Evolutionary conservation across 805 yeast genomes (phyloP), one percentile per base, ranked within the genome.

Genomic region (Brettanomyces sp.): DNA sequence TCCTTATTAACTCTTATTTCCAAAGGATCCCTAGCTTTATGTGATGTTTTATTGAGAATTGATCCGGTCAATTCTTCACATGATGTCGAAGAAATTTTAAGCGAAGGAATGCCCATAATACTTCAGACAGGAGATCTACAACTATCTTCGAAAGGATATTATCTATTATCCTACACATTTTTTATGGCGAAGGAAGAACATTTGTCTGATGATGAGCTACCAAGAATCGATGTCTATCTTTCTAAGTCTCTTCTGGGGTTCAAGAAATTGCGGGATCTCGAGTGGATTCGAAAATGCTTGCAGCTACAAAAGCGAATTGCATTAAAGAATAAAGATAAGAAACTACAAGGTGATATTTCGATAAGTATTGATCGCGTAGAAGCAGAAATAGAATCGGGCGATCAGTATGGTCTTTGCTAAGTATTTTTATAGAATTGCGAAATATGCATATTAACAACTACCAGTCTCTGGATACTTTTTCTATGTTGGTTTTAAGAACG

Each of bases 11-110:
- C 73, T 0, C 56, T 74, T 7, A 58, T 70, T 1, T 66, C 73
- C 1, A 79, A 77, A 48, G 76, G 79, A 0, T 55, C 74, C 3
- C 47, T 77, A 5, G 57, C 70, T 3, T 58, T 84, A 25, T 64
- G 74, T 24, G 65, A 72, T 13, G 59, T 77, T 3, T 55, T 82
- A 18, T 60, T 70, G 38, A 60, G 62, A 9, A 54, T 73, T 44
- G 72, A 68, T 41, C 42, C 53, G 2, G 35, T 21, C 1, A 33
- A 45, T 0, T 59, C 68, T 3, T 48, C 56, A 2, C 25, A 39
- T 7, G 82, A 83, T 52, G 70, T 74, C 1, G 60, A 65, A 39
- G 52, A 55, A 0, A 49, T 82, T 3, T 51, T 79, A 1, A 52
- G 58, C 30, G 62, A 65, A 5, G 56, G 67, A 0, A 66, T 79